These are phyloP conservation scores for Brassica balearica DNA, from an alignment of 441 rosid species.

Conservation along the genomic window DNA sequence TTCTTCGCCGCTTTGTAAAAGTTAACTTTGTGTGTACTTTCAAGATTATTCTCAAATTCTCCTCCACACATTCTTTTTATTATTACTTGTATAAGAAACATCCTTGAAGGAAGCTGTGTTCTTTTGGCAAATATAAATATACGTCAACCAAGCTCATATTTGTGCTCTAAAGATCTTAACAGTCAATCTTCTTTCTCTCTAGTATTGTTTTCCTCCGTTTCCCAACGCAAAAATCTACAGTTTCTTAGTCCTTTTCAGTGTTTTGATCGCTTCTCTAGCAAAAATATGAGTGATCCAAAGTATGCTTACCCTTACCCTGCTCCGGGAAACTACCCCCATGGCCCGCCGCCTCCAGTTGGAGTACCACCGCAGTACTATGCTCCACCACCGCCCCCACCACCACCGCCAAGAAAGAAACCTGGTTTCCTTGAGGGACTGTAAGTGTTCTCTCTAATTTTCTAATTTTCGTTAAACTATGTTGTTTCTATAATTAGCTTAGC, in stretches of 20 bases:
- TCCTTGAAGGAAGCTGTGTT: constrained; percentile 11
- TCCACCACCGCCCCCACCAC: constrained; percentile 38
- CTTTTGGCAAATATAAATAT: constrained; percentile 37
- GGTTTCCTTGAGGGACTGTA: constrained; percentile 77
- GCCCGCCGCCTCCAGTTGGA: constrained; percentile 62
- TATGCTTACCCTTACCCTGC: constrained; percentile 64
- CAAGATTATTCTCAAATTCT: constrained; percentile 29
- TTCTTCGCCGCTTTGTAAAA: not conserved
- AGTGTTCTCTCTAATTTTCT: constrained; percentile 20
- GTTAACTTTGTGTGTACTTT: constrained; percentile 12
- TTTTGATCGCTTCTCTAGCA: not conserved
- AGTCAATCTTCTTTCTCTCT: not conserved
- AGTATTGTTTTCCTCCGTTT: constrained; percentile 15
- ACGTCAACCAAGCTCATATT: constrained; percentile 1
- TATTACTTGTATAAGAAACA: not conserved
- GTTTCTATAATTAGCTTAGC: not conserved
- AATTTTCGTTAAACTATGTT: not conserved
- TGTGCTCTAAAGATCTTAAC: not conserved
- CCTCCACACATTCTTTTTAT: constrained; percentile 9
- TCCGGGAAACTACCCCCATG: constrained; percentile 59
- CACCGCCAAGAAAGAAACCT: constrained; percentile 48
- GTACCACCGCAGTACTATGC: constrained; percentile 67
- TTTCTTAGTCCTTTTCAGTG: not conserved
- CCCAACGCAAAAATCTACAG: not conserved
- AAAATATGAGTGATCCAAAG: constrained; percentile 58